Percentiles rank a stretch among this genome's conserved stretches.
These are phyloP conservation scores for Chenopodium formosanum DNA, from an alignment of 148 eudicot species.

Conservation along the genomic window DNA sequence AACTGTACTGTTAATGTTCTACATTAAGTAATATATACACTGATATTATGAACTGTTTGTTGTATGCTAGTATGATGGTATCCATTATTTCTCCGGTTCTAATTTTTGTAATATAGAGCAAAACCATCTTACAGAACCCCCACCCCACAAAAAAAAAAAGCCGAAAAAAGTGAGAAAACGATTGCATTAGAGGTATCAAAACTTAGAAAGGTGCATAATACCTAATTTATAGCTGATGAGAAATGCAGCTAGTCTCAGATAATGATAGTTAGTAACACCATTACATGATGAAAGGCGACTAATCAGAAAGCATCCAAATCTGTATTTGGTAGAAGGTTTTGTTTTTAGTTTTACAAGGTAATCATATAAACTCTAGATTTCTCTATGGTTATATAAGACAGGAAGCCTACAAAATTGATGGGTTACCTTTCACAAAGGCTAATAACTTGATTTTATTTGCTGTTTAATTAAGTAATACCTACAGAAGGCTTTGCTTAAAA, in stretches of 20 bases:
- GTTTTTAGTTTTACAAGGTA: conserved; percentile 2
- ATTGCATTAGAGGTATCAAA: neutral
- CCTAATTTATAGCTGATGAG: neutral
- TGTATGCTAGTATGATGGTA: too few relatives aligned
- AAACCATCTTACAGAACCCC: neutral
- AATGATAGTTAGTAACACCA: conserved; percentile 5
- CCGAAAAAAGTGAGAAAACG: neutral
- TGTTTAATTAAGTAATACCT: conserved; percentile 34
- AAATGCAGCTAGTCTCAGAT: neutral
- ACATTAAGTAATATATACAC: neutral
- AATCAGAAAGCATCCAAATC: neutral
- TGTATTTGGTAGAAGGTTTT: conserved; percentile 13
- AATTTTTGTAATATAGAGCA: neutral
- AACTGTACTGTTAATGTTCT: neutral
- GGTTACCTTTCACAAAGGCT: conserved; percentile 24
- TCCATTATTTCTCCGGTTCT: neutral
- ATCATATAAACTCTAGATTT: neutral
- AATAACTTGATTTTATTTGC: conserved; percentile 8
- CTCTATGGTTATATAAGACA: conserved; percentile 19
- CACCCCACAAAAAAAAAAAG: neutral
- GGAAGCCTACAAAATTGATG: conserved; percentile 30
- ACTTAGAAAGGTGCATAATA: conserved; percentile 5
- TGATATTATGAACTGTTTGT: neutral
- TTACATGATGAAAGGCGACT: neutral
- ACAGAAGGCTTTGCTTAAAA: neutral